Conservation (phyloP, 768 basidiomycete genomes). For the Galerina marginata region DNA sequence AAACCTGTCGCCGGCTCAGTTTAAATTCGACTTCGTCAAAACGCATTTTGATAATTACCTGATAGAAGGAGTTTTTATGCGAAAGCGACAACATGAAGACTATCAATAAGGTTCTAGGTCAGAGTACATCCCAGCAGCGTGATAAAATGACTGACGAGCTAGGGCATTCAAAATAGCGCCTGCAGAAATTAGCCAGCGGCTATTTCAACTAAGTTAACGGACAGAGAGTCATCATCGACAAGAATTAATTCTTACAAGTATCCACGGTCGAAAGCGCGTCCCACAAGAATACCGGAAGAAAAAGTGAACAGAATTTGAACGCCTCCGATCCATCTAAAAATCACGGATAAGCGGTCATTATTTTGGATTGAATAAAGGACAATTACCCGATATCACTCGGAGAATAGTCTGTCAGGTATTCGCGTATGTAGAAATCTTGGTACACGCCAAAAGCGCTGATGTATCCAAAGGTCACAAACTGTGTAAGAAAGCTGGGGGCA, state of each 20-base stretch:
- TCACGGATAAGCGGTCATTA: neutral
- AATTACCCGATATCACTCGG: constrained; percentile 32
- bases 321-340: constrained; percentile 54
- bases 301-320: constrained; percentile 54
- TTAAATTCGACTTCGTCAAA: neutral
- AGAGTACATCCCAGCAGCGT: neutral
- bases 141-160: constrained; percentile 24
- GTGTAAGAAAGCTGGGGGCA: too few species aligned
- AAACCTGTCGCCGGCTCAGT: constrained; percentile 37
- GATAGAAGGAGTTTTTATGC: constrained; percentile 36
- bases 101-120: constrained; percentile 5
- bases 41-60: constrained; percentile 20
- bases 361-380: neutral
- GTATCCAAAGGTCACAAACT: constrained; percentile 18
- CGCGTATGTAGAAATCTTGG: constrained; percentile 31
- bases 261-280: constrained; percentile 50
- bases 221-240: neutral
- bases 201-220: constrained; percentile 17
- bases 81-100: constrained; percentile 39
- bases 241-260: constrained; percentile 8
- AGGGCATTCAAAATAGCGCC: constrained; percentile 27
- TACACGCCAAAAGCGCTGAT: constrained; percentile 32
- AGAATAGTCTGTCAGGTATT: constrained; percentile 23
- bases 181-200: constrained; percentile 19
- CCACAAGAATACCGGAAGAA: constrained; percentile 47